Percentiles rank a stretch among this genome's conserved stretches.
phyloP scores from a whole-genome alignment of 441 rosid genomes.

The Adansonia rubrostipa region DNA sequence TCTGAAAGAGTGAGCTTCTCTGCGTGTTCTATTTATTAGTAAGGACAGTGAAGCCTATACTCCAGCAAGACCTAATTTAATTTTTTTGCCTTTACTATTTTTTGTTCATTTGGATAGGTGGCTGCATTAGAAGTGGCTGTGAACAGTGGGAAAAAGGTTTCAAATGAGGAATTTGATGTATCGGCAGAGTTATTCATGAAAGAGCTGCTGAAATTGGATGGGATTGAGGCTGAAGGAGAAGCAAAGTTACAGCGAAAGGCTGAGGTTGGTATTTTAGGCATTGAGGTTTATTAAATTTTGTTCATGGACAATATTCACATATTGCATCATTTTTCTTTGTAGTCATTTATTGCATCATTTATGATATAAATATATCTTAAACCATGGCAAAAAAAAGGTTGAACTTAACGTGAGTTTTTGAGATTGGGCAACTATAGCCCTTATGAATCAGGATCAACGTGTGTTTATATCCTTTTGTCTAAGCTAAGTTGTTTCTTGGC shows the following conservation, averaged over 20 bases:
- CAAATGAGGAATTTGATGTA: conserved; percentile 59
- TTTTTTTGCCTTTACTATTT: background rate
- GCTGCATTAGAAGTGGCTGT: conserved; percentile 68
- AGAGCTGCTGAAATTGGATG: conserved; percentile 80
- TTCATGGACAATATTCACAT: background rate
- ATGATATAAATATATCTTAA: background rate
- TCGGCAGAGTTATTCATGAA: conserved; percentile 84
- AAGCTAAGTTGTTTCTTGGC: too few species aligned
- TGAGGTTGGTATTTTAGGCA: conserved; percentile 58
- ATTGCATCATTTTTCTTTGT: background rate
- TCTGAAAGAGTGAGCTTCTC: conserved; percentile 62
- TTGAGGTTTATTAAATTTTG: background rate
- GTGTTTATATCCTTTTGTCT: too few species aligned
- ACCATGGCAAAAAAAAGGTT: background rate
- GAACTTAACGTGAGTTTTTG: background rate
- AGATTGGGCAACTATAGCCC: background rate
- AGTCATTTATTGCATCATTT: background rate
- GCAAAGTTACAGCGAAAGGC: conserved; percentile 76
- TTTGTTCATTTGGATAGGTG: conserved; percentile 42
- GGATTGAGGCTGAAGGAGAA: conserved; percentile 83
- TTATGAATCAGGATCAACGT: too few species aligned
- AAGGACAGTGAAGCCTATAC: background rate
- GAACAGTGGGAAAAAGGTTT: conserved; percentile 63
- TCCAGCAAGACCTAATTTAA: background rate
- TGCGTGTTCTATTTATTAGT: background rate